A percentile compares a stretch with the other conserved stretches of the same genome.
Evolutionary conservation across 2,329 filamentous ascomycete species (phyloP).

Genomic region (Dothideomycetidae sp.): DNA sequence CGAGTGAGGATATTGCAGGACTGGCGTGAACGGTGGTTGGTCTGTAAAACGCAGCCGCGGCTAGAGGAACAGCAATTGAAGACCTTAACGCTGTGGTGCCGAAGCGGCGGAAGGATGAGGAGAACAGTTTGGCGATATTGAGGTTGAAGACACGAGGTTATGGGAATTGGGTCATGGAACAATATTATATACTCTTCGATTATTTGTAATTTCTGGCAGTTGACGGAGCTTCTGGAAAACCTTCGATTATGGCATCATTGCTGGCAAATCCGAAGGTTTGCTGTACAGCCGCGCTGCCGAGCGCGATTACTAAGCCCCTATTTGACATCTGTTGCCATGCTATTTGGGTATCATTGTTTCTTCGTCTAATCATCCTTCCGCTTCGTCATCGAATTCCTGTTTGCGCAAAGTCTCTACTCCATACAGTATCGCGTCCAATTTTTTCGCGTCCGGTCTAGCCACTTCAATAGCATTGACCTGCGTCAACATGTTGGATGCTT

Average conservation of each 20-base stretch:
- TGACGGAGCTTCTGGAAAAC: too few relatives aligned
- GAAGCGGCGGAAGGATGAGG: conserved; percentile 59
- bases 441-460: conserved; percentile 21
- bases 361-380: conserved; percentile 6
- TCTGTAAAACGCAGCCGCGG: conserved; percentile 51
- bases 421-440: conserved; percentile 33
- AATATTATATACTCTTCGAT: too few relatives aligned
- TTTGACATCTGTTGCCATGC: background rate
- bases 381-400: conserved; percentile 19
- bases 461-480: conserved; percentile 15
- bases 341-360: background rate
- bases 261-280: too few relatives aligned
- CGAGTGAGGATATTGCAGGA: conserved; percentile 23
- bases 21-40: conserved; percentile 26
- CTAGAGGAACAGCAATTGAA: conserved; percentile 55
- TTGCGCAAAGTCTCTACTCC: conserved; percentile 36
- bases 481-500: conserved; percentile 6
- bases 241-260: too few relatives aligned
- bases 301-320: background rate
- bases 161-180: background rate
- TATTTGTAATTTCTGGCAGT: too few relatives aligned
- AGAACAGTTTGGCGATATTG: conserved; percentile 74
- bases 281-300: too few relatives aligned
- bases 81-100: conserved; percentile 51
- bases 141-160: conserved; percentile 1